Conservation (phyloP, 768 basidiomycete species). For the Lentinula lateritia region DNA sequence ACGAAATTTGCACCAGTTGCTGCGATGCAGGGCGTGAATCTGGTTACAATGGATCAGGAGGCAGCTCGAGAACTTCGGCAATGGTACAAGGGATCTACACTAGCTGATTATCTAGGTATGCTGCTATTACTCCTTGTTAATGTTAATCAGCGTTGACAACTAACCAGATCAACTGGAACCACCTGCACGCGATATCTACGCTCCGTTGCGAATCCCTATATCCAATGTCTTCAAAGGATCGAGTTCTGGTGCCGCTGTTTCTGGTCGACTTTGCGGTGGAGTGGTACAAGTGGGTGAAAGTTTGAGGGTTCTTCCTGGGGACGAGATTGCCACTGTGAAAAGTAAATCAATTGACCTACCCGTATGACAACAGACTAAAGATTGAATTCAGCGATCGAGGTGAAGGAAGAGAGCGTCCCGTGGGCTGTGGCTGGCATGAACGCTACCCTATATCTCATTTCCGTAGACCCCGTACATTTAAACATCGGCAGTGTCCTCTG, state of each 20-base stretch:
- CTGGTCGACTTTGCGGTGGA: slow-evolving; percentile 82
- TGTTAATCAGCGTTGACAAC: not conserved
- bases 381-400: slow-evolving; percentile 64
- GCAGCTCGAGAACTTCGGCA: slow-evolving; percentile 40
- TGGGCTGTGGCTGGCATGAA: slow-evolving; percentile 93
- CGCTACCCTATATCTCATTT: slow-evolving; percentile 76
- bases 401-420: slow-evolving; percentile 67
- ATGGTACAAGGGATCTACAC: slow-evolving; percentile 87
- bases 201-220: slow-evolving; percentile 81
- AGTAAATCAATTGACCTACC: slow-evolving; percentile 28
- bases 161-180: slow-evolving; percentile 74
- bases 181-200: slow-evolving; percentile 68
- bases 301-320: slow-evolving; percentile 83
- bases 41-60: slow-evolving; percentile 46
- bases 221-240: slow-evolving; percentile 94
- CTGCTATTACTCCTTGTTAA: not conserved
- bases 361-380: not conserved
- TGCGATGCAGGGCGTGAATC: slow-evolving; percentile 86
- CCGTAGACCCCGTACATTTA: slow-evolving; percentile 82
- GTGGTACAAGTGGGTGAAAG: slow-evolving; percentile 90
- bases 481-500: slow-evolving; percentile 89
- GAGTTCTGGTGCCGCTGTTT: slow-evolving; percentile 69
- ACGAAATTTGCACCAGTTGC: slow-evolving; percentile 84
- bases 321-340: slow-evolving; percentile 80
- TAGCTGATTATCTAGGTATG: slow-evolving; percentile 79